A percentile compares a stretch with the other conserved stretches of the same genome.
Conservation (phyloP, 2,329 filamentous ascomycete genomes). For the Claviceps paspali region DNA sequence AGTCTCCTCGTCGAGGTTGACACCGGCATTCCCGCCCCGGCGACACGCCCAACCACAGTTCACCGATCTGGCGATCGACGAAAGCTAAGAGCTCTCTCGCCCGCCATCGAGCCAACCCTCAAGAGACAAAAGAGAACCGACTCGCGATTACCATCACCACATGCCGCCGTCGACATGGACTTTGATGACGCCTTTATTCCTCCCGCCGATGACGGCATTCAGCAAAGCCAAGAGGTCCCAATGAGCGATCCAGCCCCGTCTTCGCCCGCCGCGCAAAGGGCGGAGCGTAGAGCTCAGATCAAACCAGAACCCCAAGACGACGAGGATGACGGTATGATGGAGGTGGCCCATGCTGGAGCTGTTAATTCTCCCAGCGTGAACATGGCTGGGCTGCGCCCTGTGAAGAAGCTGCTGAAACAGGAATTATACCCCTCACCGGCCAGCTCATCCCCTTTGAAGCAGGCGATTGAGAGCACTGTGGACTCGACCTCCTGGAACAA, state of each 20-base stretch:
- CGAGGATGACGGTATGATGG: constrained; percentile 72
- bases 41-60: constrained; percentile 42
- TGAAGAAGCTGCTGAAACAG: constrained; percentile 58
- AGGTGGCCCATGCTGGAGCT: constrained; percentile 63
- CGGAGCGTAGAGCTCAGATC: constrained; percentile 50
- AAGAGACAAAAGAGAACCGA: constrained; percentile 44
- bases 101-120: constrained; percentile 39
- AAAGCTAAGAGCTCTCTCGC: constrained; percentile 68
- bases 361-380: constrained; percentile 63
- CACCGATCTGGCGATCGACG: constrained; percentile 63
- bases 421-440: constrained; percentile 53
- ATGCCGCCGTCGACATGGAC: constrained; percentile 22
- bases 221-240: constrained; percentile 32
- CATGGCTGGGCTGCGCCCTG: constrained; percentile 57
- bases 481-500: constrained; percentile 82
- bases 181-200: constrained; percentile 43
- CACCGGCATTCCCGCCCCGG: constrained; percentile 44
- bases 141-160: constrained; percentile 30
- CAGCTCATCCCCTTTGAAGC: constrained; percentile 59
- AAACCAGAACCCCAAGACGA: constrained; percentile 42
- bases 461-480: constrained; percentile 37
- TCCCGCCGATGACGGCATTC: constrained; percentile 50
- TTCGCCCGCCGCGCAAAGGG: constrained; percentile 68
- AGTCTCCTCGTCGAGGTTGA: constrained; percentile 80
- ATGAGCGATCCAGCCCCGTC: constrained; percentile 81